Conservation (phyloP, 1,284 basidiomycete genomes). For the Fomitopsis schrenkii region DNA sequence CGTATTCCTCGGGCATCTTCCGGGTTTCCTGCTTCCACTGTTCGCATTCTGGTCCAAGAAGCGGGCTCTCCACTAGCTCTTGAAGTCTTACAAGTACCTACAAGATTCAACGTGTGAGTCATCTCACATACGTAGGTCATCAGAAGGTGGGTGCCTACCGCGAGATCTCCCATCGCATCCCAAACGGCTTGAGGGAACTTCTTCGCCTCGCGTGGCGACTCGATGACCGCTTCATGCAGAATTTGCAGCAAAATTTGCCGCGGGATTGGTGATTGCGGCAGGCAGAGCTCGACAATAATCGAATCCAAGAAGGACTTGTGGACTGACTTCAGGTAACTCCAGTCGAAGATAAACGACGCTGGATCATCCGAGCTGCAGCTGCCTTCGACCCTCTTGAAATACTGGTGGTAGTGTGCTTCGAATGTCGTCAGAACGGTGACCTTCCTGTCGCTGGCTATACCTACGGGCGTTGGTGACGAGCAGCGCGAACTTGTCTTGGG, state of each 20-base stretch:
- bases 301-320: slow-evolving; percentile 76
- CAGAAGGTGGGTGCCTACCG: slow-evolving; percentile 38
- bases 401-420: slow-evolving; percentile 61
- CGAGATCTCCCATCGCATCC: slow-evolving; percentile 74
- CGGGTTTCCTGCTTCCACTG: slow-evolving; percentile 43
- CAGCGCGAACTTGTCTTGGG: slow-evolving; percentile 58
- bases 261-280: slow-evolving; percentile 63
- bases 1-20: slow-evolving; percentile 52
- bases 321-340: slow-evolving; percentile 50
- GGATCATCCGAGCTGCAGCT: slow-evolving; percentile 34
- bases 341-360: slow-evolving; percentile 53
- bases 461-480: slow-evolving; percentile 63
- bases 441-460: slow-evolving; percentile 15
- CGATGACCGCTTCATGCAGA: slow-evolving; percentile 63
- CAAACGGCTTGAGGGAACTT: slow-evolving; percentile 73
- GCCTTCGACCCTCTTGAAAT: slow-evolving; percentile 51
- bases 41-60: slow-evolving; percentile 49
- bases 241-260: slow-evolving; percentile 59
- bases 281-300: slow-evolving; percentile 72
- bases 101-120: not conserved
- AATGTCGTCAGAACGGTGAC: not conserved
- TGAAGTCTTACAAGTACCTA: slow-evolving; percentile 62
- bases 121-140: not conserved
- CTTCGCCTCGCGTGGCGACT: slow-evolving; percentile 64
- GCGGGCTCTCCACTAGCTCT: slow-evolving; percentile 53